These are phyloP conservation scores for Tephrocybe sp. DNA, from an alignment of 768 basidiomycete species.

Conservation along the genomic window DNA sequence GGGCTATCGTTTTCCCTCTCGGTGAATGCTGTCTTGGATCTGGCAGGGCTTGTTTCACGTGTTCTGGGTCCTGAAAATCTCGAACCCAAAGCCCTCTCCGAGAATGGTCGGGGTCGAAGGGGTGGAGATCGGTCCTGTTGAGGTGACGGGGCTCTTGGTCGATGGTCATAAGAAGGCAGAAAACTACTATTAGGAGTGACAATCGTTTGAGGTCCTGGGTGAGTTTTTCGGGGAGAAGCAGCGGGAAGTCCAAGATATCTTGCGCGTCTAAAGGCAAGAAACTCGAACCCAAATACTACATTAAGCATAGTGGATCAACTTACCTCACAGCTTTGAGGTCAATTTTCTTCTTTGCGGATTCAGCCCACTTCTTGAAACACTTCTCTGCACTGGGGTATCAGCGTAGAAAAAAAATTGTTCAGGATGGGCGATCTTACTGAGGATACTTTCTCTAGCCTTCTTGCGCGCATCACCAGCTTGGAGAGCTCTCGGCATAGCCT, in stretches of 20 bases:
- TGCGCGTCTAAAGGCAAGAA: constrained; percentile 56
- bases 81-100: constrained; percentile 33
- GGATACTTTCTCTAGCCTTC: constrained; percentile 45
- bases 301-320: constrained; percentile 30
- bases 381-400: constrained; percentile 36
- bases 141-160: constrained; percentile 15
- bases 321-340: constrained; percentile 82
- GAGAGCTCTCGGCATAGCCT: constrained; percentile 66
- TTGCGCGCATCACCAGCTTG: constrained; percentile 67
- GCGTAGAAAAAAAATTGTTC: constrained; percentile 10
- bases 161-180: constrained; percentile 8
- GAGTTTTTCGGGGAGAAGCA: constrained; percentile 37
- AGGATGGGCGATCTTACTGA: constrained; percentile 46
- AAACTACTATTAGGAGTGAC: background rate
- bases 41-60: constrained; percentile 22
- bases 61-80: constrained; percentile 30
- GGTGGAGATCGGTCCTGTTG: constrained; percentile 16
- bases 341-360: constrained; percentile 63
- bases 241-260: constrained; percentile 76
- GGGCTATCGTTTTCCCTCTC: constrained; percentile 20
- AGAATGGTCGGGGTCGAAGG: constrained; percentile 32
- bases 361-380: constrained; percentile 64
- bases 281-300: constrained; percentile 2
- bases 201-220: constrained; percentile 3
- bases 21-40: constrained; percentile 13